Evolutionary conservation across 164 flowering plant species (phyloP), one percentile per base, ranked within the genome.

Genomic region (Vitis rotundifolia): DNA sequence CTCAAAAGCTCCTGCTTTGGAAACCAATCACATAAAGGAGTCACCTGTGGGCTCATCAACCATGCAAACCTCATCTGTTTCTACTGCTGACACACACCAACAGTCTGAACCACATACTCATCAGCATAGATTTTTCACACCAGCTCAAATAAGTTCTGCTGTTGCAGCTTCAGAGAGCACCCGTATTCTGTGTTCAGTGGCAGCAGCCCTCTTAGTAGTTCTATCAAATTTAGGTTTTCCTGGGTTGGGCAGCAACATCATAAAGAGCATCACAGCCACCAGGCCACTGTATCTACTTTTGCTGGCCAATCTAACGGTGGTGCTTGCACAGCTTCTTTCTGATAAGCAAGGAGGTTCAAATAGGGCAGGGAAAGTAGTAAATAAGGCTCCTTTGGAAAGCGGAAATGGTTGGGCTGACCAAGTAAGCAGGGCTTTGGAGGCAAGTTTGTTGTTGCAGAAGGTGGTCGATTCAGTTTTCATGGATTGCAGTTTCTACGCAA

Each of bases 401-500:
- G 80, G 53, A 12, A 50, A 68, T 50, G 85, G 59, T 68, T 75
- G 77, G 85, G 78, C 80, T 61, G 84, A 77, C 48, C 85, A 80
- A 61, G 59, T 84, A 0, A 85, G 89, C 14, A 76, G 75, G 61
- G 80, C 83, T 48, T 71, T 91, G 76, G 95, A 88, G 79, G 26
- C 63, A 14, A 87, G 85, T 15, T 60, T 88, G 71, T 14, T 86
- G 68, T 51, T 85, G 76, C 82, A 84, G 76, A 88, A 78, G 66
- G 80, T 83, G 9, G 1, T 78, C 1, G 81, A 69, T 71, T 85
- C 91, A 10, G 67, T 82, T 51, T 81, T 85, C 75, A 80, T 90
- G 87, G 98, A 93, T 77, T 89, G 81, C 75, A 78, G 92, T 69
- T 72, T 91, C 28, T 93, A 86, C 61, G 85, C 86, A 5, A 63